Conservation (phyloP, 495 filamentous ascomycete genomes). For the Zalerion maritima region DNA sequence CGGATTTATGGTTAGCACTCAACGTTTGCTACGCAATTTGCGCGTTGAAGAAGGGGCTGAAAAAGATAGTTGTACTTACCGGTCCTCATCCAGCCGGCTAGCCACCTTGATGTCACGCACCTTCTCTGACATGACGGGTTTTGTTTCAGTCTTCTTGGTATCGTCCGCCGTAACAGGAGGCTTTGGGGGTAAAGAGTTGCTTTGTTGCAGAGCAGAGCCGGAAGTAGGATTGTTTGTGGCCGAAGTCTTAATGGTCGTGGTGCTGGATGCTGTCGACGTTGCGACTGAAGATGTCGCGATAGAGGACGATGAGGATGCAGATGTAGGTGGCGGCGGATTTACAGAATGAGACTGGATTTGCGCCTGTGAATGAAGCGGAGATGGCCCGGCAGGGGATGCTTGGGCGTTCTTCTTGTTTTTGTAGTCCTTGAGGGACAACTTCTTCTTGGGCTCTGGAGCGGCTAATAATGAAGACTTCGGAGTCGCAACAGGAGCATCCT, state of each 20-base stretch:
- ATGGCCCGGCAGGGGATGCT: conserved; percentile 25
- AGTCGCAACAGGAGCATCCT: conserved; percentile 13
- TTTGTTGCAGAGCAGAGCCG: no score
- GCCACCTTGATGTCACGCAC: conserved; percentile 11
- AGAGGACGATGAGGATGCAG: conserved; percentile 13
- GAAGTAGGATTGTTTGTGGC: no score
- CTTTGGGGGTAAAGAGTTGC: no score
- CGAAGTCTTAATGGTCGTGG: no score
- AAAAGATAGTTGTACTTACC: conserved; percentile 9
- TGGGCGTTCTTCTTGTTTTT: conserved; percentile 25
- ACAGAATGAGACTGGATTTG: conserved; percentile 4
- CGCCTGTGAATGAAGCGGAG: conserved; percentile 15
- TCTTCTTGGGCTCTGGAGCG: conserved; percentile 20
- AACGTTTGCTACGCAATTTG: background rate
- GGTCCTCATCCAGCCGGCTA: conserved; percentile 16
- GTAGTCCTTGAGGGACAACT: conserved; percentile 32
- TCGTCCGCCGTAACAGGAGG: conserved; percentile 10
- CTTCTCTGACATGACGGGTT: background rate
- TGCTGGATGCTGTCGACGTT: no score
- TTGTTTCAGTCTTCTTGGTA: conserved; percentile 2
- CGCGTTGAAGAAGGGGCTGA: background rate
- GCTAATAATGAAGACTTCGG: conserved; percentile 12
- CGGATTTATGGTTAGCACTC: conserved; percentile 1
- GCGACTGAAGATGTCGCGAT: no score
- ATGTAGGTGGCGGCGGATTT: conserved; percentile 11